These are phyloP conservation scores for Amorphotheca resinae DNA, from an alignment of 495 filamentous ascomycete genomes.

Conservation along the genomic window DNA sequence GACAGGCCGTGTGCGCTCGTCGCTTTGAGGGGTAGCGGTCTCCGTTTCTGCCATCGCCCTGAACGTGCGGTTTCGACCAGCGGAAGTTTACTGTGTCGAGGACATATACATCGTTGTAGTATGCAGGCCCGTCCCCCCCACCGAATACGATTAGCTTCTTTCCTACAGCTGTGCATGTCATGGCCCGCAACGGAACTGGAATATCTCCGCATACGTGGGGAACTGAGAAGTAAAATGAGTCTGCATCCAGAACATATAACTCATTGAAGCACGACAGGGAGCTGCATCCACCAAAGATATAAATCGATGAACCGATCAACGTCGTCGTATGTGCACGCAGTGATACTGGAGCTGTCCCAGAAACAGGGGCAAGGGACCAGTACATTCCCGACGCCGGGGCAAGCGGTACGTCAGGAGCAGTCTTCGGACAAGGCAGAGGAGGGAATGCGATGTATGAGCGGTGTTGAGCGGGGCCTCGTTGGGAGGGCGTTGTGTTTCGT, in stretches of 20 bases:
- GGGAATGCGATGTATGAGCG: conserved; percentile 35
- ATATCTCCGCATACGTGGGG: conserved; percentile 47
- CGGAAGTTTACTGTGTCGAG: conserved; percentile 51
- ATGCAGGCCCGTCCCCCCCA: conserved; percentile 51
- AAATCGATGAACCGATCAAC: conserved; percentile 47
- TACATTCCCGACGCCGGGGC: conserved; percentile 60
- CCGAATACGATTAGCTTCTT: conserved; percentile 56
- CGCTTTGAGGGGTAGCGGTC: conserved; percentile 36
- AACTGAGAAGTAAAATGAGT: conserved; percentile 49
- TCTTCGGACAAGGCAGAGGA: conserved; percentile 41
- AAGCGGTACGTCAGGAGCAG: conserved; percentile 41
- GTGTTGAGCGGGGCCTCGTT: conserved; percentile 13
- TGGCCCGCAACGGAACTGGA: conserved; percentile 48
- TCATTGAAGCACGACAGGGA: conserved; percentile 51
- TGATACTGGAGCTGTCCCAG: conserved; percentile 41
- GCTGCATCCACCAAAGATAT: conserved; percentile 56
- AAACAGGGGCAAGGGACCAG: conserved; percentile 47
- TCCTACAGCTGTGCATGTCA: conserved; percentile 53
- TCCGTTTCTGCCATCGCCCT: conserved; percentile 26
- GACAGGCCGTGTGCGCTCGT: conserved; percentile 50
- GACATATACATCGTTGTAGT: conserved; percentile 59
- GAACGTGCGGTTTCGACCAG: conserved; percentile 43
- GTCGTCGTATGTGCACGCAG: conserved; percentile 52
- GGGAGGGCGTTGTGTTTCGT: conserved; percentile 11
- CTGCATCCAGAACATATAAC: conserved; percentile 51